Conservation (phyloP, 2,329 filamentous ascomycete species). For the Periglandula ipomoeae region DNA sequence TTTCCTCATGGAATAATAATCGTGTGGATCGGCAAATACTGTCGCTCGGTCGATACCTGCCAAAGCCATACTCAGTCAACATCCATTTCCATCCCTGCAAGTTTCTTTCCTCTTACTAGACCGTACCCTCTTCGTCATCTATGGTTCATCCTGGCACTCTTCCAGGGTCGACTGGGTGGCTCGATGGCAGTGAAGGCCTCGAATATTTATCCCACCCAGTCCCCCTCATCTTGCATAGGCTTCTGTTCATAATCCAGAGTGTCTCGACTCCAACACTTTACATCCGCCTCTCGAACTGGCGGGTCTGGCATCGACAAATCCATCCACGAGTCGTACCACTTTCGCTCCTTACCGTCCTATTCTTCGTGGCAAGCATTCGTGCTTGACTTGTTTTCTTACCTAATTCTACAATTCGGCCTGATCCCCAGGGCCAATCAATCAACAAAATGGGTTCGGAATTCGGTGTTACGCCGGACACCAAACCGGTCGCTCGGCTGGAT, state of each 20-base stretch:
- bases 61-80: neutral
- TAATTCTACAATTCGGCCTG: neutral
- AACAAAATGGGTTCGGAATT: conserved; percentile 22
- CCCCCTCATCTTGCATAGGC: neutral
- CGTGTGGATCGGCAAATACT: conserved; percentile 1
- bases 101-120: neutral
- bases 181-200: conserved; percentile 1
- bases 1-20: neutral
- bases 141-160: neutral
- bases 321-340: neutral
- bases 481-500: conserved; percentile 24
- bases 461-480: conserved; percentile 21
- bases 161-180: neutral
- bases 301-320: conserved; percentile 1
- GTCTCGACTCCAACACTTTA: neutral
- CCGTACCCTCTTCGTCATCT: neutral
- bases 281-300: neutral
- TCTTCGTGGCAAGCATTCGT: neutral
- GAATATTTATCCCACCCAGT: conserved; percentile 4
- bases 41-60: neutral
- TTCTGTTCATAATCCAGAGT: neutral
- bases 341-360: neutral
- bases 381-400: neutral
- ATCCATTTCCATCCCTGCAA: neutral
- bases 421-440: neutral